Percentiles rank a stretch among this genome's conserved stretches.
Conservation (phyloP, 2,329 filamentous ascomycete species). For the Dothideomycetes sp. region DNA sequence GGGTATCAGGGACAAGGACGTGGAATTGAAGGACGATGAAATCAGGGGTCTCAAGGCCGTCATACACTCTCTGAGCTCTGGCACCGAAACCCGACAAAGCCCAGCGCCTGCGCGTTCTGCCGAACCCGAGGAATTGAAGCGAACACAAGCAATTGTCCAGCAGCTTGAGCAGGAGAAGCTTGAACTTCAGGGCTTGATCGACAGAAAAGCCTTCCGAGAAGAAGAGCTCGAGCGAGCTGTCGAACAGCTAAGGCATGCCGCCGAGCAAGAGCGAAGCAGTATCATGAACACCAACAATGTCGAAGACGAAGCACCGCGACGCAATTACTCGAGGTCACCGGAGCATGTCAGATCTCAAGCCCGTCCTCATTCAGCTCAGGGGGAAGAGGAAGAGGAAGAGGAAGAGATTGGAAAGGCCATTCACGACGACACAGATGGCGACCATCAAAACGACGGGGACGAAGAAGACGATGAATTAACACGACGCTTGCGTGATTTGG, state of each 20-base stretch:
- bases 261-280: conserved; percentile 41
- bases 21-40: conserved; percentile 94
- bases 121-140: conserved; percentile 40
- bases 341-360: conserved; percentile 39
- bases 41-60: conserved; percentile 95
- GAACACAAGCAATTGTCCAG: conserved; percentile 53
- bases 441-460: neutral
- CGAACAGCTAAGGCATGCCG: conserved; percentile 21
- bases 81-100: conserved; percentile 34
- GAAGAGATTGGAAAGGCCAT: conserved; percentile 2
- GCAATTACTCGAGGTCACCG: conserved; percentile 44
- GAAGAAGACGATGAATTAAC: conserved; percentile 1
- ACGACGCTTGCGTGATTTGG: neutral
- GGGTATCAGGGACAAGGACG: conserved; percentile 51
- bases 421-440: neutral
- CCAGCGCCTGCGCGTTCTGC: conserved; percentile 8
- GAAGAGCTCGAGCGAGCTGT: conserved; percentile 74
- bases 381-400: conserved; percentile 3
- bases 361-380: conserved; percentile 14
- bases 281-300: conserved; percentile 42
- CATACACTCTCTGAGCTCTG: conserved; percentile 86
- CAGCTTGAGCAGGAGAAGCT: conserved; percentile 72
- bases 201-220: conserved; percentile 64
- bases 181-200: conserved; percentile 64
- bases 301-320: conserved; percentile 34